Percentiles rank a stretch among this genome's conserved stretches.
phyloP scores from a whole-genome alignment of 1,284 basidiomycete genomes.

The Cryptococcus neoformans region DNA sequence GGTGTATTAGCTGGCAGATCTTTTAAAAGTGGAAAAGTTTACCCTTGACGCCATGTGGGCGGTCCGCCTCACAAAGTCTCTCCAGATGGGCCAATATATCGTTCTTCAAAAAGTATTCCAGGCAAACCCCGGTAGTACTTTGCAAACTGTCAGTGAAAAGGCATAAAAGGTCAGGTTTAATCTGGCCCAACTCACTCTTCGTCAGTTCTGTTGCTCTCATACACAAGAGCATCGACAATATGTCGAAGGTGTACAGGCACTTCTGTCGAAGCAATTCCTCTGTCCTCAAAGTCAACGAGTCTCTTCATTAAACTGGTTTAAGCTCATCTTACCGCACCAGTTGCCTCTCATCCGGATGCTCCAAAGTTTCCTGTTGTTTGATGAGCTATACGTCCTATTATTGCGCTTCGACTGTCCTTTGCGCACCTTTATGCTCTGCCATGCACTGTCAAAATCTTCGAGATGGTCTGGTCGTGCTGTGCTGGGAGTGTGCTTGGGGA shows the following conservation, averaged over 20 bases:
- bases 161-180: neutral
- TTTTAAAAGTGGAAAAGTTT: neutral
- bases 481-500: constrained; percentile 22
- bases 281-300: constrained; percentile 19
- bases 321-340: constrained; percentile 25
- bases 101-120: constrained; percentile 88
- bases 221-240: constrained; percentile 84
- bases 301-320: neutral
- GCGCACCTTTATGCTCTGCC: constrained; percentile 35
- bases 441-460: constrained; percentile 37
- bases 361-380: constrained; percentile 34
- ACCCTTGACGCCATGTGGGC: constrained; percentile 74
- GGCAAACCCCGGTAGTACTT: constrained; percentile 73
- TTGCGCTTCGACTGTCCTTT: neutral
- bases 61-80: constrained; percentile 73
- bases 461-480: constrained; percentile 28
- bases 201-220: constrained; percentile 75
- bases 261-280: constrained; percentile 76
- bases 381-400: neutral
- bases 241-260: constrained; percentile 72
- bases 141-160: neutral
- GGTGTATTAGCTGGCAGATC: neutral
- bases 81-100: constrained; percentile 83
- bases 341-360: constrained; percentile 46
- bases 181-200: constrained; percentile 69